These are phyloP conservation scores for Curvularia sp. DNA, from an alignment of 2,329 filamentous ascomycete species.

Conservation along the genomic window DNA sequence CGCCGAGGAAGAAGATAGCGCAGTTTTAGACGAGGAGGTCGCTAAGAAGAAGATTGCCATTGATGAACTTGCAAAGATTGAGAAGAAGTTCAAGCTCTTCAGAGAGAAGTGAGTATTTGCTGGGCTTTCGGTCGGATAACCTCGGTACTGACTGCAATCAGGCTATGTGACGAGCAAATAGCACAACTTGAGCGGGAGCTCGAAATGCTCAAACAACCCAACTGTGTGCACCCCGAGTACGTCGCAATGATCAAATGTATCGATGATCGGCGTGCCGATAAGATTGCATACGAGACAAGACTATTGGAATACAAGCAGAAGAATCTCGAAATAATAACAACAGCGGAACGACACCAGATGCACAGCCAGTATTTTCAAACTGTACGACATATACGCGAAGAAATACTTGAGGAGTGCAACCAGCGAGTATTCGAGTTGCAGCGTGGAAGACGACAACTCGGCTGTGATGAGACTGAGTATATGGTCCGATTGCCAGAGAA, in stretches of 20 bases:
- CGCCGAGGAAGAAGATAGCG: constrained; percentile 53
- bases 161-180: constrained; percentile 87
- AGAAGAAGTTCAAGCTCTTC: constrained; percentile 87
- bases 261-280: constrained; percentile 80
- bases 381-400: constrained; percentile 82
- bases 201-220: constrained; percentile 64
- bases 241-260: constrained; percentile 89
- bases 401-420: constrained; percentile 79
- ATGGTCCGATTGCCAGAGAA: constrained; percentile 81
- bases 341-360: constrained; percentile 83
- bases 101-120: constrained; percentile 71
- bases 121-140: constrained; percentile 1
- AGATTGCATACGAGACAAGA: constrained; percentile 76
- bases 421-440: constrained; percentile 94
- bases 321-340: constrained; percentile 72
- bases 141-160: constrained; percentile 51
- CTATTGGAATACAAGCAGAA: constrained; percentile 77
- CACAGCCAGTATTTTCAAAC: constrained; percentile 91
- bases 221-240: constrained; percentile 84
- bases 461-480: constrained; percentile 81
- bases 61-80: constrained; percentile 79
- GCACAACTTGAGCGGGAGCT: constrained; percentile 77
- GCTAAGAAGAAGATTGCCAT: constrained; percentile 81
- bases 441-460: constrained; percentile 79
- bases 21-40: constrained; percentile 58